These are phyloP conservation scores for Lasiodiplodia gonubiensis DNA, from an alignment of 2,329 filamentous ascomycete genomes.

Conservation along the genomic window DNA sequence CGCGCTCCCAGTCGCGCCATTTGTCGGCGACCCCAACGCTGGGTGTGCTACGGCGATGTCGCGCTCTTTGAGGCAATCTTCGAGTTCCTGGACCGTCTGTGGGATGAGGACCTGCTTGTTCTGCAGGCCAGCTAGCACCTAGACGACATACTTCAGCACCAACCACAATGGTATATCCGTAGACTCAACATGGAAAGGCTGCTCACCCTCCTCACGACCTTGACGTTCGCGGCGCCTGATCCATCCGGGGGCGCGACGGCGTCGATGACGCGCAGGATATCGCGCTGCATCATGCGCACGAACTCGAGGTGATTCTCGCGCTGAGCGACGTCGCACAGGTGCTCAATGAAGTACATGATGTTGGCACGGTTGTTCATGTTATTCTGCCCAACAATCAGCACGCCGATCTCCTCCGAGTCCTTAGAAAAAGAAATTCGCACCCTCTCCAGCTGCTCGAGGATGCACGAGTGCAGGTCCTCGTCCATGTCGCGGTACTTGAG, in stretches of 20 bases:
- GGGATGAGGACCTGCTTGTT: conserved; percentile 73
- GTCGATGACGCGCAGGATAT: conserved; percentile 90
- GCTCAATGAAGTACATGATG: conserved; percentile 99
- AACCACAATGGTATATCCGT: too few species aligned
- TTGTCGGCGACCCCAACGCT: conserved; percentile 34
- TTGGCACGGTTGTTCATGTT: conserved; percentile 98
- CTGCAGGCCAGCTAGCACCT: conserved; percentile 74
- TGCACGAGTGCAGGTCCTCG: conserved; percentile 96
- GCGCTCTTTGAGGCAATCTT: conserved; percentile 80
- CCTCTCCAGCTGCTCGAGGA: conserved; percentile 90
- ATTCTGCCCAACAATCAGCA: conserved; percentile 58
- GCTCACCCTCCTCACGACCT: conserved; percentile 81
- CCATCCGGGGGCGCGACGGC: conserved; percentile 87
- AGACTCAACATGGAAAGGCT: neutral
- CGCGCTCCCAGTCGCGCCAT: conserved; percentile 28
- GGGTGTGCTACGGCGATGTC: conserved; percentile 55
- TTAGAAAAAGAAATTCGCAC: conserved; percentile 48
- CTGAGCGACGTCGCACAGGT: conserved; percentile 84
- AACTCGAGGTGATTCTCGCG: conserved; percentile 80
- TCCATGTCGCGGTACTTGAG: conserved; percentile 93
- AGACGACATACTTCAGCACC: neutral
- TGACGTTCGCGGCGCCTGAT: conserved; percentile 89
- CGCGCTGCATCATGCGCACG: conserved; percentile 91
- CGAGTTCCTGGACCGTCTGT: conserved; percentile 78
- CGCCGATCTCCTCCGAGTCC: neutral